phyloP scores from a whole-genome alignment of 139 green algal genomes.

The Zygnema circumcarinatum region DNA sequence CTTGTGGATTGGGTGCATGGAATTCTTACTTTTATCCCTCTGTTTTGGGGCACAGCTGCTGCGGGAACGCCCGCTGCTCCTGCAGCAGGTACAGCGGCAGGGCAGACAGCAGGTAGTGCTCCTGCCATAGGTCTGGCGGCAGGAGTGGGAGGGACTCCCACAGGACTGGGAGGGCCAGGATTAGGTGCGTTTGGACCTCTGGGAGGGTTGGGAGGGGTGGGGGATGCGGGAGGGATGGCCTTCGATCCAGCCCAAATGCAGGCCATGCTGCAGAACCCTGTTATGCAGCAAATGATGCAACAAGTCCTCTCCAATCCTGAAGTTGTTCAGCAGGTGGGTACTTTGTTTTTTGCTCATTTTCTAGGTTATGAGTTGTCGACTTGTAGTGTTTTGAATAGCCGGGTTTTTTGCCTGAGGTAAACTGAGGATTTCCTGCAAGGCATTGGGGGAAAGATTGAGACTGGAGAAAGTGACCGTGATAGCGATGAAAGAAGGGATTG shows the following conservation, averaged over 20 bases:
- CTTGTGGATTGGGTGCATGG: too few relatives aligned
- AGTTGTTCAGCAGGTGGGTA: conserved; percentile 69
- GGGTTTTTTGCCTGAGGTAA: neutral
- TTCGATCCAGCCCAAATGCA: conserved; percentile 48
- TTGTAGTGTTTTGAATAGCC: neutral
- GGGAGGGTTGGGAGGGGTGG: neutral
- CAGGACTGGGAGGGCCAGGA: conserved; percentile 25
- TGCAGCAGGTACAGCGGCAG: neutral
- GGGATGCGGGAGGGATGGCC: conserved; percentile 42
- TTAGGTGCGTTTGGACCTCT: conserved; percentile 5
- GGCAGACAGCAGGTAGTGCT: conserved; percentile 7
- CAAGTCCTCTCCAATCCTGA: conserved; percentile 68
- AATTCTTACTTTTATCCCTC: neutral
- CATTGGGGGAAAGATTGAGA: too few relatives aligned
- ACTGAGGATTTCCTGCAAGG: neutral
- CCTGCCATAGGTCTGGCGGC: conserved; percentile 13
- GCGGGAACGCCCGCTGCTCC: neutral
- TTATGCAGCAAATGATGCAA: conserved; percentile 78
- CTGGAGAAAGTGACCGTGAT: too few relatives aligned
- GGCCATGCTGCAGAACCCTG: conserved; percentile 71
- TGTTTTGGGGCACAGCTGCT: neutral
- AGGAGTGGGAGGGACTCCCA: neutral
- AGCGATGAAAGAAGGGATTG: too few relatives aligned
- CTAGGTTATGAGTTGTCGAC: neutral
- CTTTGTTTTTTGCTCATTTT: neutral